Conservation (phyloP, 2,329 filamentous ascomycete species). For the Diaporthe nobilis region DNA sequence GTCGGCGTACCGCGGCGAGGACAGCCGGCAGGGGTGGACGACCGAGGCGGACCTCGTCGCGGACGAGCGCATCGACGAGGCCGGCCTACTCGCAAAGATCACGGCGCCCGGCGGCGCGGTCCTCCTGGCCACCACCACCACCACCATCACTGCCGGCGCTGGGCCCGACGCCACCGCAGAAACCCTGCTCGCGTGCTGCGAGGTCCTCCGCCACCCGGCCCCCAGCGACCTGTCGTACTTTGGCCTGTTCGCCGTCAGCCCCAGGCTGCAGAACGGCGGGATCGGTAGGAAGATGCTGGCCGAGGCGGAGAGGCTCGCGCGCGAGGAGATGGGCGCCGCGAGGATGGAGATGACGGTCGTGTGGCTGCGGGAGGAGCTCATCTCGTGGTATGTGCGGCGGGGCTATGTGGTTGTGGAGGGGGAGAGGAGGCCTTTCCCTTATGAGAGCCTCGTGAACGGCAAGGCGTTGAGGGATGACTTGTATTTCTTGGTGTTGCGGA, state of each 20-base stretch:
- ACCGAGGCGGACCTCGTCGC: slow-evolving; percentile 61
- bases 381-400: slow-evolving; percentile 60
- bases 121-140: slow-evolving; percentile 54
- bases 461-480: slow-evolving; percentile 58
- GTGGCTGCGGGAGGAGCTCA: slow-evolving; percentile 58
- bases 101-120: slow-evolving; percentile 53
- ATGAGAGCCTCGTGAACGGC: slow-evolving; percentile 53
- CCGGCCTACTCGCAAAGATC: slow-evolving; percentile 57
- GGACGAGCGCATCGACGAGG: slow-evolving; percentile 59
- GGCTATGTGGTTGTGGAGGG: slow-evolving; percentile 57
- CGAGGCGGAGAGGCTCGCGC: slow-evolving; percentile 57
- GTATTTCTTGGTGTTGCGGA: slow-evolving; percentile 58
- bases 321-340: slow-evolving; percentile 49
- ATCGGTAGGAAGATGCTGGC: slow-evolving; percentile 58
- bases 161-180: background rate
- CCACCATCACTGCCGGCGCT: slow-evolving; percentile 33
- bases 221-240: slow-evolving; percentile 55
- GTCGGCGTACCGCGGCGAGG: slow-evolving; percentile 60
- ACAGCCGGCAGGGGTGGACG: slow-evolving; percentile 60
- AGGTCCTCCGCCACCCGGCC: slow-evolving; percentile 51
- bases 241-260: slow-evolving; percentile 64
- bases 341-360: slow-evolving; percentile 62
- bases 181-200: slow-evolving; percentile 60
- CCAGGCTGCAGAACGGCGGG: slow-evolving; percentile 58
- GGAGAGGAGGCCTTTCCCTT: slow-evolving; percentile 59